Conservation (phyloP, 2,329 filamentous ascomycete species). For the Monilinia fructigena region DNA sequence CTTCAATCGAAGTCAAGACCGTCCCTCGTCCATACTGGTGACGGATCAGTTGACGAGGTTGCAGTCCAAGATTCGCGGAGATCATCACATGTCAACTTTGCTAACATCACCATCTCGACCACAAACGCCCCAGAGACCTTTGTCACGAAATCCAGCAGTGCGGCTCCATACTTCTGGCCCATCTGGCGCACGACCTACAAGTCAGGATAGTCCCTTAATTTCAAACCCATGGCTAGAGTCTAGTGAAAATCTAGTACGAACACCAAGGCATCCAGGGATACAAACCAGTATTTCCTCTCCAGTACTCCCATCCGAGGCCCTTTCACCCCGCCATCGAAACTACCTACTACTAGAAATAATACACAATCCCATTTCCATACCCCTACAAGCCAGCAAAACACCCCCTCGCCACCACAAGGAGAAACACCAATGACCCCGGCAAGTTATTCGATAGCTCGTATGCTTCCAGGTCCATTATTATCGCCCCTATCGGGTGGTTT, state of each 20-base stretch:
- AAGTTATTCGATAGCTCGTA: slow-evolving; percentile 50
- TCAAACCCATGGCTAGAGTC: slow-evolving; percentile 36
- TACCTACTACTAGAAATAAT: slow-evolving; percentile 32
- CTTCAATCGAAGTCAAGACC: slow-evolving; percentile 23
- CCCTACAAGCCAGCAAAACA: slow-evolving; percentile 37
- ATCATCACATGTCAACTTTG: slow-evolving; percentile 37
- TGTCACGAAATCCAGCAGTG: slow-evolving; percentile 30
- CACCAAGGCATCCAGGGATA: slow-evolving; percentile 32
- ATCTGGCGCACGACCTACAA: slow-evolving; percentile 19
- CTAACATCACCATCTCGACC: slow-evolving; percentile 30
- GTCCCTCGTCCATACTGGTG: slow-evolving; percentile 25
- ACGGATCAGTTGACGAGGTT: slow-evolving; percentile 27
- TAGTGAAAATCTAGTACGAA: slow-evolving; percentile 30
- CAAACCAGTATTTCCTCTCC: slow-evolving; percentile 34
- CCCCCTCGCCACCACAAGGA: slow-evolving; percentile 41
- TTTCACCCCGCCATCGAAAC: slow-evolving; percentile 29
- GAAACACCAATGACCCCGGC: slow-evolving; percentile 44
- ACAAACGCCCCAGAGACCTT: slow-evolving; percentile 32
- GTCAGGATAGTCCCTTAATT: slow-evolving; percentile 33
- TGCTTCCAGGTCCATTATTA: slow-evolving; percentile 58
- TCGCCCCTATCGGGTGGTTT: slow-evolving; percentile 60
- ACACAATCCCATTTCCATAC: slow-evolving; percentile 36
- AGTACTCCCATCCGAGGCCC: slow-evolving; percentile 38
- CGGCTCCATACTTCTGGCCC: slow-evolving; percentile 26
- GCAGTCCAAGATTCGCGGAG: slow-evolving; percentile 27